Evolutionary conservation across 202 grass and related monocot species (phyloP).

Genomic region (Saccharum hybrid): DNA sequence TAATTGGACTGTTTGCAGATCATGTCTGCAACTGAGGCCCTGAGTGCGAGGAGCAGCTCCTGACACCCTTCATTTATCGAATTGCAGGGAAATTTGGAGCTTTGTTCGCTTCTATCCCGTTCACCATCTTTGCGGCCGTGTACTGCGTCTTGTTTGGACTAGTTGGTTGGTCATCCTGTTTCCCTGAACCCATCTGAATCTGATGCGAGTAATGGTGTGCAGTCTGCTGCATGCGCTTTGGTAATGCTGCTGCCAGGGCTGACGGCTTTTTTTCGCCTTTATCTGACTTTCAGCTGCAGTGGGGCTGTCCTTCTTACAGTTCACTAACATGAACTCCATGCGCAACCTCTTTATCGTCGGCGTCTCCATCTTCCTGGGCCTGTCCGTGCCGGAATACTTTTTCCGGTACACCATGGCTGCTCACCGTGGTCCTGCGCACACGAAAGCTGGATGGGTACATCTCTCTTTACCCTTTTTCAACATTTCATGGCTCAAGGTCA

Average conservation of each 20-base stretch:
- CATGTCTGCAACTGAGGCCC: not conserved
- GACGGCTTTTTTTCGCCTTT: not conserved
- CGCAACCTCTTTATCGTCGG: constrained; percentile 95
- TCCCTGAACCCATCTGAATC: not conserved
- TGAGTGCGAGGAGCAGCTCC: not conserved
- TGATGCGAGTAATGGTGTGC: constrained; percentile 16
- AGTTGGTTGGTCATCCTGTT: constrained; percentile 66
- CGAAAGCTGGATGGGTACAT: constrained; percentile 87
- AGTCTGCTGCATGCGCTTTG: not conserved
- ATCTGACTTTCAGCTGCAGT: constrained; percentile 67
- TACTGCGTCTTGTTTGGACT: constrained; percentile 90
- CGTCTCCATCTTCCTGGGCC: constrained; percentile 93
- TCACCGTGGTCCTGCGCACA: constrained; percentile 83
- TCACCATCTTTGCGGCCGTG: constrained; percentile 91
- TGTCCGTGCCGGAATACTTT: constrained; percentile 98
- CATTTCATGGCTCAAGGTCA: constrained; percentile 11
- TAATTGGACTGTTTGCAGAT: constrained; percentile 28
- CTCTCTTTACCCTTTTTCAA: not conserved
- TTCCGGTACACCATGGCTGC: constrained; percentile 82
- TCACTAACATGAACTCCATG: constrained; percentile 99
- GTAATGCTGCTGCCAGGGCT: constrained; percentile 22
- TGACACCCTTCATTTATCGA: not conserved
- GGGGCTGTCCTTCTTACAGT: constrained; percentile 94
- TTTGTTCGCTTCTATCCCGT: constrained; percentile 91
- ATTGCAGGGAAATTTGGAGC: constrained; percentile 93